Evolutionary conservation across 1,284 basidiomycete species (phyloP).

Genomic region (Somion occarium): DNA sequence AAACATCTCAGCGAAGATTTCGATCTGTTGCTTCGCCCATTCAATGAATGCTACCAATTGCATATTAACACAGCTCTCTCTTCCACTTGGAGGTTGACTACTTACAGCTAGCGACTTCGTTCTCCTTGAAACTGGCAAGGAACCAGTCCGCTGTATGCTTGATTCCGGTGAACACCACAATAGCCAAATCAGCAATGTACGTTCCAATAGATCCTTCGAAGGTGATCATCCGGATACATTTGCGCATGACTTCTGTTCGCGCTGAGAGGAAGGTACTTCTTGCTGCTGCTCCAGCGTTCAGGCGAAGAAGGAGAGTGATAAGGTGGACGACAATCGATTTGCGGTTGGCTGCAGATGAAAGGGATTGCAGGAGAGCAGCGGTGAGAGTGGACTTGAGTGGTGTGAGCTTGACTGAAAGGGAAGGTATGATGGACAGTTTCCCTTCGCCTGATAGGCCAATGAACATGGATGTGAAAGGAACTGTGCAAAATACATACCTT

Average conservation of each 20-base stretch:
- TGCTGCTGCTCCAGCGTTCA: constrained; percentile 78
- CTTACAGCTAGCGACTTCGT: constrained; percentile 87
- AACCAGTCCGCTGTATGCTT: constrained; percentile 99
- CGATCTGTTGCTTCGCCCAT: constrained; percentile 89
- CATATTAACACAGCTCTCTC: constrained; percentile 9
- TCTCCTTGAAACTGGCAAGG: constrained; percentile 91
- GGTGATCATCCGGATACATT: constrained; percentile 77
- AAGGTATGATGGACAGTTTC: constrained; percentile 44
- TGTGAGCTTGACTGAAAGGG: constrained; percentile 58
- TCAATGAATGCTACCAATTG: constrained; percentile 74
- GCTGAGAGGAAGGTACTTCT: constrained; percentile 81
- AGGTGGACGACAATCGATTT: constrained; percentile 75
- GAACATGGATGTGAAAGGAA: neutral
- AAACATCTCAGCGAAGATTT: constrained; percentile 83
- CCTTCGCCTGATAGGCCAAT: constrained; percentile 50
- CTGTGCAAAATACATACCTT: constrained; percentile 44
- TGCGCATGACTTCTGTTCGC: constrained; percentile 71
- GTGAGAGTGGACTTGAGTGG: constrained; percentile 70
- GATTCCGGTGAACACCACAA: constrained; percentile 85
- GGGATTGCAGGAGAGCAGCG: constrained; percentile 66
- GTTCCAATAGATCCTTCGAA: constrained; percentile 89
- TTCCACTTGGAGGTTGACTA: too few species aligned
- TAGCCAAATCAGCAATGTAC: constrained; percentile 77
- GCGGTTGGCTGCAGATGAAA: constrained; percentile 72
- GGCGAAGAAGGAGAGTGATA: constrained; percentile 67